phyloP scores from a whole-genome alignment of 169 alveolate species.

The Plasmodium yoelii region DNA sequence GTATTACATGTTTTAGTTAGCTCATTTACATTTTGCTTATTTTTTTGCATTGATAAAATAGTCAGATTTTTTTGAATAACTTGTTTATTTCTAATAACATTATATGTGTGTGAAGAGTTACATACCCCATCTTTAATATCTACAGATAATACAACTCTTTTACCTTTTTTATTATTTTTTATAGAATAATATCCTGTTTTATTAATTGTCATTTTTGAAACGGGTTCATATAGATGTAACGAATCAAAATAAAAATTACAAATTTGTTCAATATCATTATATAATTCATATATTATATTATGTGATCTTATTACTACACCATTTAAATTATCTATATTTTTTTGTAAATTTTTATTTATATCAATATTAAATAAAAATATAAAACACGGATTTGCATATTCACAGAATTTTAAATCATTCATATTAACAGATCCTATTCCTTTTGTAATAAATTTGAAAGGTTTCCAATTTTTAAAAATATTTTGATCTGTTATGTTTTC shows the following conservation, averaged over 20 bases:
- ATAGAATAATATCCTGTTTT: slow-evolving; percentile 79
- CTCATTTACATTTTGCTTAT: slow-evolving; percentile 78
- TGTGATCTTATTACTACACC: slow-evolving; percentile 85
- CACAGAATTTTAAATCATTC: slow-evolving; percentile 61
- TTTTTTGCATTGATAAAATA: slow-evolving; percentile 83
- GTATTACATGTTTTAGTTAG: slow-evolving; percentile 62
- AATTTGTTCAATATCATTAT: slow-evolving; percentile 87
- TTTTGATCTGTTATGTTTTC: slow-evolving; percentile 40
- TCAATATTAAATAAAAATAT: slow-evolving; percentile 84
- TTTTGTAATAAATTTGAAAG: slow-evolving; percentile 83
- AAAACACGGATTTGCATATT: slow-evolving; percentile 58
- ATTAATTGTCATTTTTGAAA: slow-evolving; percentile 80
- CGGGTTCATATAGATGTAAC: slow-evolving; percentile 76
- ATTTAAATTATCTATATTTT: slow-evolving; percentile 30
- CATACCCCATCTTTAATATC: slow-evolving; percentile 80
- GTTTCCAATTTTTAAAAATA: slow-evolving; percentile 77
- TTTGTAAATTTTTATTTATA: slow-evolving; percentile 78
- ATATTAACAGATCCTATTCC: slow-evolving; percentile 89
- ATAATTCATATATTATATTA: slow-evolving; percentile 89
- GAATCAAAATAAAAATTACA: slow-evolving; percentile 79
- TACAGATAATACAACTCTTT: slow-evolving; percentile 83
- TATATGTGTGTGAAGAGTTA: slow-evolving; percentile 47
- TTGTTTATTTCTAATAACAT: slow-evolving; percentile 72
- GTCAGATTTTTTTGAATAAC: slow-evolving; percentile 70
- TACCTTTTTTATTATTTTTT: slow-evolving; percentile 39